Base-by-base conservation (phyloP, 495 filamentous ascomycete genomes). In the Hypomontagnella submonticulosa region DNA sequence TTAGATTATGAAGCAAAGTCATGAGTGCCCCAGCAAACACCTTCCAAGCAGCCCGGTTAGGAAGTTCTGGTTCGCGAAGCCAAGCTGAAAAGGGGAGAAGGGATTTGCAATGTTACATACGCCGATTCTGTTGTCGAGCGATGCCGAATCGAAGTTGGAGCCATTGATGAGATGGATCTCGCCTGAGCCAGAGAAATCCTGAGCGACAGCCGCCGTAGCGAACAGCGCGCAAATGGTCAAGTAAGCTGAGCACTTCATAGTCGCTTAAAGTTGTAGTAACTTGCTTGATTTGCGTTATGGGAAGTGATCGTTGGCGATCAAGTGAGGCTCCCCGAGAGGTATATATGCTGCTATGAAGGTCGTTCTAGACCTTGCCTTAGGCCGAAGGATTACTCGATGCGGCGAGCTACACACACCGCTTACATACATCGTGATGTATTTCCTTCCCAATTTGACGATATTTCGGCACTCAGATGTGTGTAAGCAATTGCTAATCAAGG, bases 131-230 rank as follows among this genome's bases (percentile, higher is more conserved):
- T 75, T 50, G 10, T 30, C 34, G 2, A 61, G 53, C 1, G 50
- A 47, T 0, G 70, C 67, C 11, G 47, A 36, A 3, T 1, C 5
- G 46, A 59, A 44, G 57, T 46, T 36, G 30, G 37, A 67, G 64
- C 53, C 61, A 61, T 76, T 76, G 16, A 78, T 37, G 19, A 76
- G 61, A 43, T 48, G 43, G 67, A 78, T 74, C 32, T 67, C 46
- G 8, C 68, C 76, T 8, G 53, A 60, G 23, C 76, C 76, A 16
- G 41, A 40, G 62, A 75, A 73, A 42, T 62, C 48, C 3, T 69
- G 59, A 13, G 66, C 55, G 41, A 36, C 30, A 19, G 41, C 59
- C 4, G 41, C 36, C n/a, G 32, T 15, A 11, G 49, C 47, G 43
- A 48, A 11, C 4, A 61, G 32, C 12, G 49, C 59, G 59, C 47